Evolutionary conservation across 2,329 filamentous ascomycete genomes (phyloP), one percentile per base, ranked within the genome.

Genomic region (Dryadomyces quercus-mongolicae): DNA sequence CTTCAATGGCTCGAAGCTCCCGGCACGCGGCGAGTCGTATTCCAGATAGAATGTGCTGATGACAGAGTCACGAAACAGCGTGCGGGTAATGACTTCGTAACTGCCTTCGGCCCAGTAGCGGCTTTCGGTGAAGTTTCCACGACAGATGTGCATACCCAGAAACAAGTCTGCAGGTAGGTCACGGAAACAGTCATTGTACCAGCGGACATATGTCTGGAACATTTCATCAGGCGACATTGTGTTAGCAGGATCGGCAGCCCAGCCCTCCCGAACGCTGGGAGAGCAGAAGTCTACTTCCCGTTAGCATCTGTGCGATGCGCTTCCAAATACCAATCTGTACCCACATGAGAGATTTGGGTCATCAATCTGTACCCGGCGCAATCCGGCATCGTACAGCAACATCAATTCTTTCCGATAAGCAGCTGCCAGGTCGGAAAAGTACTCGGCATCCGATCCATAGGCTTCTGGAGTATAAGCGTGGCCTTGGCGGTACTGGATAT

Each of bases 161-260:
- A 88, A 83, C 67, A 88, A 76, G 60, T 85, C 84, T 6, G 71
- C 68, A 0, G 84, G 83, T 0, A 81, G 74, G 58, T 74, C 72
- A 31, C 72, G 69, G 61, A 87, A 75, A 64, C 80, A 83, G 64
- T 85, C 81, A 64, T 88, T 88, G 73, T 88, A 87, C 61, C 85
- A 78, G 65, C 80, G 77, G 66, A 89, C 78, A 64, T 89, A 89
- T 36, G 78, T 74, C 60, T 85, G 79, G 51, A 89, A 76, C 59
- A 87, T 76, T 57, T 80, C 77, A 42, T 86, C 81, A 13, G 82
- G 74, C 70, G 60, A 85, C 84, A 21, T 75, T 74, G 54, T 76
- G 72, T 69, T 74, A 63, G 55, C 72, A 80, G 31, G 36, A 40
- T 40, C 36, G 15, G 36, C 36, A 8, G 8, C 36, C 36, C 36